Base-by-base conservation (phyloP, 192 early-diverging fungal genomes). In the Linnemannia schmuckeri region DNA sequence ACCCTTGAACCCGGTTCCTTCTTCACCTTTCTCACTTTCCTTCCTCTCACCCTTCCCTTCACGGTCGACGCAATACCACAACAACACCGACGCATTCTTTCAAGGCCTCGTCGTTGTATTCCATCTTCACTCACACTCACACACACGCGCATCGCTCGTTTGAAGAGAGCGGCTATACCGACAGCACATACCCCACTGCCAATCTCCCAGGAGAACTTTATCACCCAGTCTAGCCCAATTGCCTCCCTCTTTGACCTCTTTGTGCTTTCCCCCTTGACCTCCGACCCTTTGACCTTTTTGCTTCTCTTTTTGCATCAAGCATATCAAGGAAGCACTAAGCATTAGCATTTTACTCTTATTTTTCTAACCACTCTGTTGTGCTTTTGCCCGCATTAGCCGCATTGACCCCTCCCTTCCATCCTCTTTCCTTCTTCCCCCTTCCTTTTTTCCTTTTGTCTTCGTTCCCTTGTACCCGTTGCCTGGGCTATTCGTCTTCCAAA, bases 1-100 rank as follows among this genome's bases (percentile, higher is more conserved):
- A 84, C 75, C 82, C 82, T 70, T 83, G 77, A 75, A 75, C 20
- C 30, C 15, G 20, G 49, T 22, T 22, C 18, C 6, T n/a, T n/a
- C 49, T 18, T 52, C 49, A 12, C 42, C 41, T 3, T 37, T 37
- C 3, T 37, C 37, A 37, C 37, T 37, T 54, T 35, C 57, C 54
- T 18, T 15, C 7, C 49, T 57, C 13, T 52, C n/a, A 69, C 55
- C 18, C 27, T 54, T 0, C n/a, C 66, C 10, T 24, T 75, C 20
- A 18, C 57, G 55, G 1, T 40, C 4, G 15, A 40, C 13, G 42
- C 6, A 17, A 63, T 22, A 24, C 12, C 15, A 22, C 35, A 20
- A 41, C 24, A n/a, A 42, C 37, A 40, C 4, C 13, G 13, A 22
- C 38, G n/a, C 22, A 3, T 18, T 13, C 22, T 37, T 12, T 44